Evolutionary conservation across 2,329 filamentous ascomycete genomes (phyloP), one percentile per base, ranked within the genome.

Genomic region (Anthostomella pinea): DNA sequence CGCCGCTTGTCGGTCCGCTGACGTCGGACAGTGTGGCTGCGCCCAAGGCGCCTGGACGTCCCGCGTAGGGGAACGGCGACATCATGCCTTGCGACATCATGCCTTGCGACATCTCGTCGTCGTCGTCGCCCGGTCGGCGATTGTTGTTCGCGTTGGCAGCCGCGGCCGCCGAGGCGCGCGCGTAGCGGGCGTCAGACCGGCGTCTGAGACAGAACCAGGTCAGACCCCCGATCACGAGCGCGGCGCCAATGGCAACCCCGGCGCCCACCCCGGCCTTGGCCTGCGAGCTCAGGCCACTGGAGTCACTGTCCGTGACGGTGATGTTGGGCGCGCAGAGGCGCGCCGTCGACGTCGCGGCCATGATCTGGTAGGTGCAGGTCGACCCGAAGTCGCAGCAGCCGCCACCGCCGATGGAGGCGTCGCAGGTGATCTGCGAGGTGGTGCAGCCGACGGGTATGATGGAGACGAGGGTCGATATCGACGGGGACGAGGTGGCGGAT

Each of bases 211-310:
- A 75, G 39, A 73, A 61, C 69, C 70, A 80, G 0, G 66, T 62
- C 11, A 68, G 42, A 3, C 51, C 51, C 3, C 64, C 72, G 23
- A 75, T 58, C 10, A 75, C 25, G 5, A 67, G 28, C 3, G 64
- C 60, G 2, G 60, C 65, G 18, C 61, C 70, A 0, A 73, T 53
- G 2, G 71, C 65, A 3, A 73, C 67, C 13, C 74, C 77, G 1
- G 73, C 63, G 5, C 70, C 75, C n/a, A 82, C 72, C 3, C 77
- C 77, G 0, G 72, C 75, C 49, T 72, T 77, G 3, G 73, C 75
- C 1, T 64, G 54, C 2, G 71, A 70, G 5, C 78, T 53, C 3
- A 55, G 54, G 3, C 37, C 39, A 17, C 27, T 34, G 17, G 30
- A 35, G 32, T 33, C 21, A 3, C 29, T 41, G 13, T 45, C 33